Percentiles rank a stretch among this genome's conserved stretches.
Evolutionary conservation across 1,284 basidiomycete genomes (phyloP).

Genomic region (Malassezia caprae): DNA sequence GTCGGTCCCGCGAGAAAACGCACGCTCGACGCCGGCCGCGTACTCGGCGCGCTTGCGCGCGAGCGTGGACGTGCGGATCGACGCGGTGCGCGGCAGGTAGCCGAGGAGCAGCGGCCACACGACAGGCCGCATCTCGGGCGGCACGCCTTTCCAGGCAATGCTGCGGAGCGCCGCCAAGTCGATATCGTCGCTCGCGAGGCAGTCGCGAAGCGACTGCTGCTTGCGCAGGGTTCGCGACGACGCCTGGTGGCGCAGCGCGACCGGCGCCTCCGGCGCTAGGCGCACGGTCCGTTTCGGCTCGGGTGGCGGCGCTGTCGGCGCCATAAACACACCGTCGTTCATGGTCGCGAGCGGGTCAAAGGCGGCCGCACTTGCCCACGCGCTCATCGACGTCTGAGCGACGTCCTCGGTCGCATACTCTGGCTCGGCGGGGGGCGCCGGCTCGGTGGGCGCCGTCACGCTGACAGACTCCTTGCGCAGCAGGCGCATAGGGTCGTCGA

Average conservation of each 20-base stretch:
- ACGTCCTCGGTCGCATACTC: constrained; percentile 14
- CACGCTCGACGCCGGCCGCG: constrained; percentile 71
- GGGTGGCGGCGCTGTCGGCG: background rate
- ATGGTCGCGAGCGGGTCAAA: constrained; percentile 38
- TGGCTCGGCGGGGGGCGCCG: background rate
- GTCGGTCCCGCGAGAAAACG: constrained; percentile 63
- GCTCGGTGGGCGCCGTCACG: background rate
- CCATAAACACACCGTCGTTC: constrained; percentile 35
- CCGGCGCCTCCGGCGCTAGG: background rate
- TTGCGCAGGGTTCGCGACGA: constrained; percentile 26
- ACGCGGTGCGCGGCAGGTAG: constrained; percentile 75
- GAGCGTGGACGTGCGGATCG: constrained; percentile 66
- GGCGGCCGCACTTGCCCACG: constrained; percentile 16
- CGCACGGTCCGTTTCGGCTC: constrained; percentile 15
- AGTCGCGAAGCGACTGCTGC: constrained; percentile 28
- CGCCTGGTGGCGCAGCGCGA: constrained; percentile 15
- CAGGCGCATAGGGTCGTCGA: constrained; percentile 11
- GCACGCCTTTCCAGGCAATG: constrained; percentile 91
- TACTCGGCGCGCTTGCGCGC: constrained; percentile 87
- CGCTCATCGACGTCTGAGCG: constrained; percentile 16
- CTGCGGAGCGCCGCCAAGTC: constrained; percentile 63
- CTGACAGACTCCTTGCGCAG: background rate
- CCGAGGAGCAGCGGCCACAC: constrained; percentile 83
- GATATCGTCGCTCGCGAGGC: constrained; percentile 34
- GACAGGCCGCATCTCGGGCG: constrained; percentile 72